These are phyloP conservation scores for Colletotrichum cereale DNA, from an alignment of 2,329 filamentous ascomycete species.

Conservation along the genomic window DNA sequence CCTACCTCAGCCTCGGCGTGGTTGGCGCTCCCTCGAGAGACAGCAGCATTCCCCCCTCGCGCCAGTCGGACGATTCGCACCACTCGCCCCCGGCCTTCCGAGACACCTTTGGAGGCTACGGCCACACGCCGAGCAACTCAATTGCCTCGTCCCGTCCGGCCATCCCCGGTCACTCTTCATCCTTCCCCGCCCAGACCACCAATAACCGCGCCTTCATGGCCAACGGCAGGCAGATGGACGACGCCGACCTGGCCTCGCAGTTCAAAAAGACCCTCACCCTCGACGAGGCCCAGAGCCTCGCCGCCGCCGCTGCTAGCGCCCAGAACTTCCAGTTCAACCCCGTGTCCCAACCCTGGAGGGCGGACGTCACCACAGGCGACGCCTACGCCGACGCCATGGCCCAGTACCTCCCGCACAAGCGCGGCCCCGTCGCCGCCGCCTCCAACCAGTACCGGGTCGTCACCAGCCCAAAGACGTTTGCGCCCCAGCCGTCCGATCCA, in stretches of 20 bases:
- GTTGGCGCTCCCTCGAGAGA: constrained; percentile 60
- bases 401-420: constrained; percentile 44
- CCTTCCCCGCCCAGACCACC: constrained; percentile 59
- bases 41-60: constrained; percentile 67
- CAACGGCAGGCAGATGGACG: constrained; percentile 54
- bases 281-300: constrained; percentile 46
- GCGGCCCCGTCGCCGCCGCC: constrained; percentile 54
- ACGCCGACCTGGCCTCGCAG: constrained; percentile 51
- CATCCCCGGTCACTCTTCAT: constrained; percentile 58
- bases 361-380: constrained; percentile 50
- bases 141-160: constrained; percentile 61
- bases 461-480: constrained; percentile 42
- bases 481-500: constrained; percentile 49
- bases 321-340: constrained; percentile 61
- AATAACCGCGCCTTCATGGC: constrained; percentile 53
- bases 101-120: constrained; percentile 47
- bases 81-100: constrained; percentile 47
- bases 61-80: constrained; percentile 61
- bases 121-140: constrained; percentile 59
- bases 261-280: constrained; percentile 52
- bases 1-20: constrained; percentile 59
- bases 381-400: constrained; percentile 49
- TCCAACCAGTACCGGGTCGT: constrained; percentile 47
- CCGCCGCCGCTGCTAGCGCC: constrained; percentile 44
- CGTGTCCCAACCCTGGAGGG: constrained; percentile 60